Evolutionary conservation across 495 filamentous ascomycete genomes (phyloP).

Genomic region (Viridothelium virens): DNA sequence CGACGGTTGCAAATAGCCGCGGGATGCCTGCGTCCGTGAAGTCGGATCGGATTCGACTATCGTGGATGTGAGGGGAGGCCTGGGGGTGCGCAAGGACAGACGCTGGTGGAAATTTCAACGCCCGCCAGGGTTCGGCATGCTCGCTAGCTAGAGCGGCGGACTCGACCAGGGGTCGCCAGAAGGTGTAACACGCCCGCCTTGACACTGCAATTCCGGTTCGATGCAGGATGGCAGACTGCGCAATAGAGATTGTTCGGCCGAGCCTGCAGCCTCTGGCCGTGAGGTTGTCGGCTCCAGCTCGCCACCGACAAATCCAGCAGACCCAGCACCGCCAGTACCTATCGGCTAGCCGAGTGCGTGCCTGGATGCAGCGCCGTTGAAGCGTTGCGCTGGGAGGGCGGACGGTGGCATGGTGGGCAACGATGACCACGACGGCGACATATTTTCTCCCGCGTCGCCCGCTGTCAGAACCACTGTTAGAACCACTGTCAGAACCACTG

Average conservation of each 20-base stretch:
- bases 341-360: neutral
- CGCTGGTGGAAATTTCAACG: conserved; percentile 12
- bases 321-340: neutral
- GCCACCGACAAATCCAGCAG: neutral
- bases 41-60: conserved; percentile 11
- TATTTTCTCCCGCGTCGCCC: neutral
- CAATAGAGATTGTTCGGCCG: neutral
- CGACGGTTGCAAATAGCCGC: conserved; percentile 1
- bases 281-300: neutral
- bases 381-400: neutral
- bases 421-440: too few relatives aligned
- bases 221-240: conserved; percentile 8
- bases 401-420: neutral
- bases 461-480: neutral
- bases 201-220: conserved; percentile 12
- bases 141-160: conserved; percentile 6
- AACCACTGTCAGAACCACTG: neutral
- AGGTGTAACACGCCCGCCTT: conserved; percentile 7
- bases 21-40: conserved; percentile 9
- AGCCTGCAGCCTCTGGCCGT: neutral
- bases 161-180: conserved; percentile 1
- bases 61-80: conserved; percentile 4
- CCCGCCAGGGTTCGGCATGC: neutral
- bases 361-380: conserved; percentile 12
- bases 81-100: neutral